Percentiles rank a stretch among this genome's conserved stretches.
Evolutionary conservation across 164 flowering plant genomes (phyloP).

Genomic region (Brasenia schreberi): DNA sequence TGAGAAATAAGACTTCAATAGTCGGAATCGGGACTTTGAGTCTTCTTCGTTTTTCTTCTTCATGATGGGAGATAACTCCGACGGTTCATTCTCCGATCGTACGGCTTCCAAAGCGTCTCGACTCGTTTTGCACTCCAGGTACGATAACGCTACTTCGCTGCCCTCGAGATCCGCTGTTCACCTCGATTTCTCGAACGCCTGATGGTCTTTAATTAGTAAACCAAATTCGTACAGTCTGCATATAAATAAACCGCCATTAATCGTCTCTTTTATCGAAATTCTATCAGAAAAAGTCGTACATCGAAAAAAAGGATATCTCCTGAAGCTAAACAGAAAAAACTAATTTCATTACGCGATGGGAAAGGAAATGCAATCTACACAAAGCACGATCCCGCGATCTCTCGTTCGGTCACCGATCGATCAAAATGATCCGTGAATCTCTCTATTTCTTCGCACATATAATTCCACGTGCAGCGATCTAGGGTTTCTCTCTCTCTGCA

Average conservation of each 20-base stretch:
- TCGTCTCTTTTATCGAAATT: background rate
- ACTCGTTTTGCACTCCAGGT: background rate
- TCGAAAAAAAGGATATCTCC: background rate
- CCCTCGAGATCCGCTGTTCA: background rate
- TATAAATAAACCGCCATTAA: background rate
- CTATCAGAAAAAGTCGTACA: background rate
- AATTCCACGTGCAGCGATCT: background rate
- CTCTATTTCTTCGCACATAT: background rate
- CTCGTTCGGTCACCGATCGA: background rate
- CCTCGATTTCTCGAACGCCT: background rate
- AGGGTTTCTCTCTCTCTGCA: background rate
- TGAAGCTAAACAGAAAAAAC: background rate
- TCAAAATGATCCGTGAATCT: background rate
- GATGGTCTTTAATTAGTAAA: background rate
- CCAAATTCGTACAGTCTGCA: background rate
- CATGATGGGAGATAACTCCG: background rate
- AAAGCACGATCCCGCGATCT: background rate
- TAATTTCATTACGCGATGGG: background rate
- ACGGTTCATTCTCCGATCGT: background rate
- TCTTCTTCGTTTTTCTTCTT: background rate
- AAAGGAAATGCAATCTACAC: background rate
- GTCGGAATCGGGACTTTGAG: background rate
- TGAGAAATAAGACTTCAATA: background rate
- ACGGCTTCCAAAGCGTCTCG: background rate
- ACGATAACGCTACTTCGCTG: background rate